Evolutionary conservation across 1,284 basidiomycete genomes (phyloP).

Genomic region (Ustilago loliicola): DNA sequence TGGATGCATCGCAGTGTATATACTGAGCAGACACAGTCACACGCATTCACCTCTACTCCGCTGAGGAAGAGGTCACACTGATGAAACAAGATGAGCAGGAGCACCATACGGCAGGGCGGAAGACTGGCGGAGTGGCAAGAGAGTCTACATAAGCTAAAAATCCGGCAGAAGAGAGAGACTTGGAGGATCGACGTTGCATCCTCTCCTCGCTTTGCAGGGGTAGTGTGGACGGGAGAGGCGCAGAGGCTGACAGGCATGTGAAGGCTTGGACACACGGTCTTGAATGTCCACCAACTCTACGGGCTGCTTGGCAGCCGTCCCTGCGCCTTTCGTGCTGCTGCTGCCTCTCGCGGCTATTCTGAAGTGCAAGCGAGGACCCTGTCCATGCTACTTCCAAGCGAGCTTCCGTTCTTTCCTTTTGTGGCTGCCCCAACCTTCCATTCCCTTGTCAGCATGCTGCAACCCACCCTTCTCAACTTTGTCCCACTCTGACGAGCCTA

Average conservation of each 20-base stretch:
- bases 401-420: conserved; percentile 3
- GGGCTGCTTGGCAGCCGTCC: conserved; percentile 4
- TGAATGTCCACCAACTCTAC: conserved; percentile 6
- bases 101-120: background rate
- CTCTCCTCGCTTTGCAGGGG: background rate
- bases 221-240: background rate
- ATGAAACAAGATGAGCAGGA: background rate
- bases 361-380: background rate
- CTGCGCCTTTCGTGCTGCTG: background rate
- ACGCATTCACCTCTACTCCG: background rate
- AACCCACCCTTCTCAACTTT: background rate
- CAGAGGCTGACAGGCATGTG: background rate
- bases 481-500: background rate
- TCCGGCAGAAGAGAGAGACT: background rate
- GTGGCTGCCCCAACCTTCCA: conserved; percentile 1
- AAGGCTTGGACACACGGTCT: background rate
- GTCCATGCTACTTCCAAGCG: conserved; percentile 4
- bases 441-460: background rate
- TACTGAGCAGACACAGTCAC: background rate
- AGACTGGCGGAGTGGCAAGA: background rate
- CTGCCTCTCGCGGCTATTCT: background rate
- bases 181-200: conserved; percentile 20
- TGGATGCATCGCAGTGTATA: conserved; percentile 19
- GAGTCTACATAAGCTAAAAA: background rate
- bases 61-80: background rate